Conservation (phyloP, 2,329 filamentous ascomycete genomes). For the Neurospora crassa region DNA sequence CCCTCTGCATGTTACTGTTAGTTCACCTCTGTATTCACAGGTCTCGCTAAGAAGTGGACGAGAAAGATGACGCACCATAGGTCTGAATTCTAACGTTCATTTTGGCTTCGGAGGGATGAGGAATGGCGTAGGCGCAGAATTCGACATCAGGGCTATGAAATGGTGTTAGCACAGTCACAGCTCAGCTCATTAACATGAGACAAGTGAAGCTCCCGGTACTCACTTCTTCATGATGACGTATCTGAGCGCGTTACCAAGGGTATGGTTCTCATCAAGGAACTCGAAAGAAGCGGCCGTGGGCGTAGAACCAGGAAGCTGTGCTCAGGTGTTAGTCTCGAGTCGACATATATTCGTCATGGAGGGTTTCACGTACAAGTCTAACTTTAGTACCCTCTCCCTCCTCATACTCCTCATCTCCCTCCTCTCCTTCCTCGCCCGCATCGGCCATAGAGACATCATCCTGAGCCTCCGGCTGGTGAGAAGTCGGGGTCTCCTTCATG, state of each 20-base stretch:
- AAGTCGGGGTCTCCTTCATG: constrained; percentile 36
- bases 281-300: constrained; percentile 91
- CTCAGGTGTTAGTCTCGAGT: constrained; percentile 5
- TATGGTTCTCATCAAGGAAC: constrained; percentile 89
- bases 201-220: constrained; percentile 20
- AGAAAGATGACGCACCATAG: constrained; percentile 55
- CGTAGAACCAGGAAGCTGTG: constrained; percentile 71
- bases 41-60: neutral
- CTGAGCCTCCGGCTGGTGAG: constrained; percentile 26
- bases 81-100: constrained; percentile 98
- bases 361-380: constrained; percentile 40
- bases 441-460: constrained; percentile 24
- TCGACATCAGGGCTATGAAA: constrained; percentile 75
- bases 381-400: constrained; percentile 48
- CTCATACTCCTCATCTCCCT: constrained; percentile 26
- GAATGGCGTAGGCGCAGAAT: constrained; percentile 96
- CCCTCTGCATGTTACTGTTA: constrained; percentile 46
- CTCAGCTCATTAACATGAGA: neutral
- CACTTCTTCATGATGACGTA: constrained; percentile 99
- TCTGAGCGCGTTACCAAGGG: constrained; percentile 83
- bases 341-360: neutral
- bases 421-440: constrained; percentile 21
- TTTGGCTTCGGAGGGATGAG: constrained; percentile 88
- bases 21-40: constrained; percentile 2
- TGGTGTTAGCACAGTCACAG: constrained; percentile 11